Evolutionary conservation across 2,329 filamentous ascomycete genomes (phyloP).

Genomic region (Didymella glomerata): DNA sequence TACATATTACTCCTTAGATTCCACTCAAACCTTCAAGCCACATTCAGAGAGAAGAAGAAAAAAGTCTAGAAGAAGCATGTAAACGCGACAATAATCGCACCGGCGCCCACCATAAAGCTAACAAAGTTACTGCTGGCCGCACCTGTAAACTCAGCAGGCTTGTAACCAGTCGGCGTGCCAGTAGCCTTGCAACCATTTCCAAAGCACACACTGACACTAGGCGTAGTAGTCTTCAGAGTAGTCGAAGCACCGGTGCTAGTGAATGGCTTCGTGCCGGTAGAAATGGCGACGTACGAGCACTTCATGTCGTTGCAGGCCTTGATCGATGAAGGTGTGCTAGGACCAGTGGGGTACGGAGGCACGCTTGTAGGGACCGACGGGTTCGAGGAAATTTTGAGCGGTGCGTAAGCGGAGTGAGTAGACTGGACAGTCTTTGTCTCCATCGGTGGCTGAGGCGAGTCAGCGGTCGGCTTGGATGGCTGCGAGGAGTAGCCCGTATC

Average conservation of each 20-base stretch:
- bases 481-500: background rate
- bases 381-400: background rate
- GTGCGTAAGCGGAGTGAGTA: background rate
- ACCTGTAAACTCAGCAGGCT: background rate
- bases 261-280: background rate
- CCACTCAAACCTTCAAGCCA: background rate
- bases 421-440: background rate
- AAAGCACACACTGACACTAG: background rate
- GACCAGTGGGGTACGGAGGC: background rate
- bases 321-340: background rate
- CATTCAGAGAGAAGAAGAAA: too few relatives aligned
- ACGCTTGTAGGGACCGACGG: background rate
- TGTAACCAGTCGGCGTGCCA: background rate
- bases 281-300: background rate
- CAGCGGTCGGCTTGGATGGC: background rate
- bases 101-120: background rate
- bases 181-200: slow-evolving; percentile 3
- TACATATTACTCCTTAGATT: background rate
- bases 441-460: background rate
- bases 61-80: background rate
- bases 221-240: background rate
- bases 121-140: background rate
- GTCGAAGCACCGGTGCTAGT: background rate
- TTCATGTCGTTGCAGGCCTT: background rate
- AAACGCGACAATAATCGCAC: background rate